Evolutionary conservation across 345 rosid genomes (phyloP).

Genomic region (Geranium rotundifolium): DNA sequence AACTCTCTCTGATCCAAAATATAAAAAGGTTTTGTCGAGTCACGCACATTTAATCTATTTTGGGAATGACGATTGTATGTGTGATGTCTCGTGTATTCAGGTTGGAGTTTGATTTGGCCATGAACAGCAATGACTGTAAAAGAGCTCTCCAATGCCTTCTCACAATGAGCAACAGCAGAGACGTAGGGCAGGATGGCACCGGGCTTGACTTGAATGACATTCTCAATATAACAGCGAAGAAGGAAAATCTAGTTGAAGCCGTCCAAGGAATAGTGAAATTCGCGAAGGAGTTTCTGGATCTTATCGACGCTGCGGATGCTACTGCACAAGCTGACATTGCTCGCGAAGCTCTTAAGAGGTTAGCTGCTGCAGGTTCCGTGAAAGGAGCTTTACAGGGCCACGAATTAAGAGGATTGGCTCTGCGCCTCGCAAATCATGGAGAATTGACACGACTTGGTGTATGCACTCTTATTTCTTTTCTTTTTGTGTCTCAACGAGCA

Average conservation of each 20-base stretch:
- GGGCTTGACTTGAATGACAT: slow-evolving; percentile 79
- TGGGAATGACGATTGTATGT: neutral
- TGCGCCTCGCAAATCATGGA: slow-evolving; percentile 97
- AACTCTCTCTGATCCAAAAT: neutral
- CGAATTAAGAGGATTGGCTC: slow-evolving; percentile 83
- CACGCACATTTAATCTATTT: neutral
- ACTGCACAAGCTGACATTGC: slow-evolving; percentile 87
- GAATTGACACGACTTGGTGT: slow-evolving; percentile 82
- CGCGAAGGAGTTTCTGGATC: slow-evolving; percentile 88
- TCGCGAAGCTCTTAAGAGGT: slow-evolving; percentile 90
- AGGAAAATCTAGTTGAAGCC: slow-evolving; percentile 88
- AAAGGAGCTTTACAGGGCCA: slow-evolving; percentile 89
- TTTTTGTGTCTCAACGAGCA: too few species aligned
- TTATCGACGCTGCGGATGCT: slow-evolving; percentile 98
- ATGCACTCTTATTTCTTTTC: slow-evolving; percentile 21
- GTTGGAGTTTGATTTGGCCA: slow-evolving; percentile 95
- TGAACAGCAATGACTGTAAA: slow-evolving; percentile 95
- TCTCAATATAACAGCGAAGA: slow-evolving; percentile 66
- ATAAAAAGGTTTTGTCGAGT: neutral
- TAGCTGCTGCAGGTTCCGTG: slow-evolving; percentile 90
- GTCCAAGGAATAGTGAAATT: slow-evolving; percentile 90
- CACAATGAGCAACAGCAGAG: slow-evolving; percentile 91
- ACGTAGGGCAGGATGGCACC: slow-evolving; percentile 71
- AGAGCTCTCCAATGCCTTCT: slow-evolving; percentile 98
- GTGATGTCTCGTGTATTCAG: slow-evolving; percentile 22